A percentile compares a stretch with the other conserved stretches of the same genome.
These are phyloP conservation scores for Cudoniella acicularis DNA, from an alignment of 495 filamentous ascomycete genomes.

Conservation along the genomic window DNA sequence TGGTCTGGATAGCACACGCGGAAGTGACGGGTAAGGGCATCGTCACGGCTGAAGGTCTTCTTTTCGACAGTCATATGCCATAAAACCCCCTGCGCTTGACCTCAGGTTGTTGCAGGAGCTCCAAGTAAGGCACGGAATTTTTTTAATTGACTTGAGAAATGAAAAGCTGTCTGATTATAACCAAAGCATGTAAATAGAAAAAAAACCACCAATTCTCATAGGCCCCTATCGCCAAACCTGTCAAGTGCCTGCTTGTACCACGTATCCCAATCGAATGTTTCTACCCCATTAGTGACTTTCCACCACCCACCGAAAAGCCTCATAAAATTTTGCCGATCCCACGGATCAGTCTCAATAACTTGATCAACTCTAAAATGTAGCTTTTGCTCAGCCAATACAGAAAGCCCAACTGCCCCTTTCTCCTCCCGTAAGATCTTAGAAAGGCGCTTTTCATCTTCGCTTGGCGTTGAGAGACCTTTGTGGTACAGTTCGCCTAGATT, in stretches of 20 bases:
- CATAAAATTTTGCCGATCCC: constrained; percentile 11
- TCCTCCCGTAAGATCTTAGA: constrained; percentile 17
- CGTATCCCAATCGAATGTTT: constrained; percentile 18
- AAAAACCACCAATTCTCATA: not conserved
- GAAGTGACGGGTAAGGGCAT: not conserved
- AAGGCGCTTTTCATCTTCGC: constrained; percentile 21
- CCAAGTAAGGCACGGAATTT: not conserved
- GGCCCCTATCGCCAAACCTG: constrained; percentile 19
- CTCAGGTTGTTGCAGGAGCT: not conserved
- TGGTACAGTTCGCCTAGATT: constrained; percentile 16
- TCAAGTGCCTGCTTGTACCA: constrained; percentile 19
- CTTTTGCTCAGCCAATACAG: constrained; percentile 16
- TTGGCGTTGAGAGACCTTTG: constrained; percentile 19
- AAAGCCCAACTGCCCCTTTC: constrained; percentile 9
- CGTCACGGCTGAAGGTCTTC: not conserved
- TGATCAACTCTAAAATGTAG: constrained; percentile 20
- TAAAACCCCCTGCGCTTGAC: not conserved
- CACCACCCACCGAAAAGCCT: constrained; percentile 19
- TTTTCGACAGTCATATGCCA: not conserved
- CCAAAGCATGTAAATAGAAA: not conserved
- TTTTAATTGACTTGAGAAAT: not conserved
- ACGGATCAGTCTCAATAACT: constrained; percentile 19
- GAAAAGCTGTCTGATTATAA: not conserved
- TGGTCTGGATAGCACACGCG: not conserved
- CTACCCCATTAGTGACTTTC: constrained; percentile 13